Percentiles rank a stretch among this genome's conserved stretches.
Evolutionary conservation across 176 grass and related monocot genomes (phyloP).

Genomic region (Tuctoria greenei): DNA sequence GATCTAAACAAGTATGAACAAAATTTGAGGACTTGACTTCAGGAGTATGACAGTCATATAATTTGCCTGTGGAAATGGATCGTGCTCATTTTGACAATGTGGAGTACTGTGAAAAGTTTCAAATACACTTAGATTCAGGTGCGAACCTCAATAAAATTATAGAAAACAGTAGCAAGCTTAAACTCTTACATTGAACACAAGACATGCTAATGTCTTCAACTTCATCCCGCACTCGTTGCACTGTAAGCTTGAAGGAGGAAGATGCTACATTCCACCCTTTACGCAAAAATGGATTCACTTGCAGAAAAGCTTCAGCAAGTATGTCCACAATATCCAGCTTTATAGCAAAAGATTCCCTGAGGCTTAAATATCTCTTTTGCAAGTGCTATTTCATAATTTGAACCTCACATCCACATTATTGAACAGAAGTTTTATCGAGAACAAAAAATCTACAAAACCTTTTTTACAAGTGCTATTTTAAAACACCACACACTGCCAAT

Average conservation of each 20-base stretch:
- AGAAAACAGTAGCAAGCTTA: background rate
- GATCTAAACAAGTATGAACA: background rate
- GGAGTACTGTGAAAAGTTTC: background rate
- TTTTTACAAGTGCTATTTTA: conserved; percentile 27
- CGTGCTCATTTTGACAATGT: background rate
- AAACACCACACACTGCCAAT: conserved; percentile 3
- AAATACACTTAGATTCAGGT: background rate
- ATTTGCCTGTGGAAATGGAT: too few species aligned
- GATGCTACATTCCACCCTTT: background rate
- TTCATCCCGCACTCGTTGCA: background rate
- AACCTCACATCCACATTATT: conserved; percentile 22
- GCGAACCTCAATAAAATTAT: too few species aligned
- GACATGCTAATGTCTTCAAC: background rate
- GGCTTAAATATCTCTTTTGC: background rate
- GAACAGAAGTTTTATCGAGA: background rate
- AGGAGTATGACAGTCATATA: background rate
- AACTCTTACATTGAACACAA: background rate
- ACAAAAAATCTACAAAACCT: conserved; percentile 27
- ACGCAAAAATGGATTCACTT: background rate
- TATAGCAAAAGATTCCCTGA: background rate
- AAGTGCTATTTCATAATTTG: background rate
- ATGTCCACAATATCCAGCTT: background rate
- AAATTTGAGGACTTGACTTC: background rate
- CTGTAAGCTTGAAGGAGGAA: background rate
- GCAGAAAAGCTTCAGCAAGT: background rate